These are phyloP conservation scores for Pulveroboletus sp. DNA, from an alignment of 768 basidiomycete genomes.

Conservation along the genomic window DNA sequence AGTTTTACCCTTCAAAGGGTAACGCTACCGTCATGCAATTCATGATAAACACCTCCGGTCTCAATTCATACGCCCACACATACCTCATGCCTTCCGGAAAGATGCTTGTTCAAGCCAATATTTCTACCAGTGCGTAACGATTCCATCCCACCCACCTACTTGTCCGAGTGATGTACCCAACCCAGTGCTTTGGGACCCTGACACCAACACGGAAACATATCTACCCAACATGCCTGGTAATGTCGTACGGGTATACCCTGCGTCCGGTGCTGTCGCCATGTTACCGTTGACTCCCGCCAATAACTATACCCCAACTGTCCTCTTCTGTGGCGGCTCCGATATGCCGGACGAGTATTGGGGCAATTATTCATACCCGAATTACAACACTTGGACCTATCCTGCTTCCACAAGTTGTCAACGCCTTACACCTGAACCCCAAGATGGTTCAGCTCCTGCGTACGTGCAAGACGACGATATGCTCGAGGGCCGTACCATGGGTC, in stretches of 20 bases:
- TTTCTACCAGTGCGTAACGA: conserved; percentile 30
- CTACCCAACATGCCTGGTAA: conserved; percentile 71
- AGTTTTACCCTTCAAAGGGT: conserved; percentile 72
- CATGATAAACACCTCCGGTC: conserved; percentile 67
- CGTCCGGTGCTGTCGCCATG: conserved; percentile 86
- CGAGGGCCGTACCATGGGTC: conserved; percentile 85
- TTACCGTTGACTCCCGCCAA: conserved; percentile 88
- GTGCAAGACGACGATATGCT: conserved; percentile 74
- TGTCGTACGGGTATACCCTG: conserved; percentile 87
- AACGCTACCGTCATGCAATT: conserved; percentile 58
- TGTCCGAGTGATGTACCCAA: not conserved
- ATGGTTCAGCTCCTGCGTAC: conserved; percentile 60
- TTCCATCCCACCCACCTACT: not conserved
- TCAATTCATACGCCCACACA: conserved; percentile 75
- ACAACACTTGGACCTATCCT: conserved; percentile 72
- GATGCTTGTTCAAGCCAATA: conserved; percentile 80
- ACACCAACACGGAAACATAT: conserved; percentile 53
- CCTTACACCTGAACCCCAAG: conserved; percentile 81
- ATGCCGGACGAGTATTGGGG: conserved; percentile 77
- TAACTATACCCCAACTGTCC: conserved; percentile 77
- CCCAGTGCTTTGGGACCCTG: conserved; percentile 52
- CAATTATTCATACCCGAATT: conserved; percentile 68
- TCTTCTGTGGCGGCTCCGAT: conserved; percentile 90
- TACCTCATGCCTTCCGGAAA: conserved; percentile 75
- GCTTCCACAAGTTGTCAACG: conserved; percentile 75